Evolutionary conservation across 257 asterid species (phyloP).

Genomic region (Lantana camara): DNA sequence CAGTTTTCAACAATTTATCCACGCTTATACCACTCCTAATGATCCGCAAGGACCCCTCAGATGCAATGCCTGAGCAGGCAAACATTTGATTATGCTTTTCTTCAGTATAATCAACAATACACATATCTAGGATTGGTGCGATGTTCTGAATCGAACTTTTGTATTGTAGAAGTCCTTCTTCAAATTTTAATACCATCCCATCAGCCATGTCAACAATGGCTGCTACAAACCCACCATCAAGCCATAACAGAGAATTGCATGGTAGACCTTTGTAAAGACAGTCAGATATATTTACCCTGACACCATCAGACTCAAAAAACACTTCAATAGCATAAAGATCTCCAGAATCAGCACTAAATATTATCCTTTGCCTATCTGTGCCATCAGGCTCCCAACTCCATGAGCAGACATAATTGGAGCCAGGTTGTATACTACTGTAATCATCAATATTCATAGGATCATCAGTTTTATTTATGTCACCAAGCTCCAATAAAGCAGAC

Average conservation of each 20-base stretch:
- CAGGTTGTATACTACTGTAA: conserved; percentile 57
- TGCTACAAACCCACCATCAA: conserved; percentile 79
- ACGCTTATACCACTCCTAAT: conserved; percentile 93
- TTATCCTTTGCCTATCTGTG: conserved; percentile 57
- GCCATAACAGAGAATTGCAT: conserved; percentile 81
- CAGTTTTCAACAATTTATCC: conserved; percentile 87
- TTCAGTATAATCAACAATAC: conserved; percentile 74
- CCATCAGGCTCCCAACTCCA: conserved; percentile 95
- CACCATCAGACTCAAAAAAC: conserved; percentile 60
- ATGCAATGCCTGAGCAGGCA: conserved; percentile 97
- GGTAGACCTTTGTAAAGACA: conserved; percentile 80
- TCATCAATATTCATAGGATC: conserved; percentile 90
- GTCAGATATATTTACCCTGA: conserved; percentile 73
- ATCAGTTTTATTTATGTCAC: conserved; percentile 79
- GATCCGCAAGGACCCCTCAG: conserved; percentile 87
- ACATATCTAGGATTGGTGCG: conserved; percentile 94
- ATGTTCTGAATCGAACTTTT: conserved; percentile 84
- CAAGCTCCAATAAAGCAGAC: conserved; percentile 93
- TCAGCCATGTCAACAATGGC: conserved; percentile 94
- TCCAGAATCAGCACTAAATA: conserved; percentile 90
- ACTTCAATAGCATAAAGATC: conserved; percentile 75
- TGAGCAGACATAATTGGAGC: conserved; percentile 76
- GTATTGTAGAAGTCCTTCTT: conserved; percentile 62
- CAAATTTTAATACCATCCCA: conserved; percentile 85
- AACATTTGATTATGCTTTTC: conserved; percentile 92